phyloP scores from a whole-genome alignment of 805 yeast genomes.

The Candida ascalaphidarum region DNA sequence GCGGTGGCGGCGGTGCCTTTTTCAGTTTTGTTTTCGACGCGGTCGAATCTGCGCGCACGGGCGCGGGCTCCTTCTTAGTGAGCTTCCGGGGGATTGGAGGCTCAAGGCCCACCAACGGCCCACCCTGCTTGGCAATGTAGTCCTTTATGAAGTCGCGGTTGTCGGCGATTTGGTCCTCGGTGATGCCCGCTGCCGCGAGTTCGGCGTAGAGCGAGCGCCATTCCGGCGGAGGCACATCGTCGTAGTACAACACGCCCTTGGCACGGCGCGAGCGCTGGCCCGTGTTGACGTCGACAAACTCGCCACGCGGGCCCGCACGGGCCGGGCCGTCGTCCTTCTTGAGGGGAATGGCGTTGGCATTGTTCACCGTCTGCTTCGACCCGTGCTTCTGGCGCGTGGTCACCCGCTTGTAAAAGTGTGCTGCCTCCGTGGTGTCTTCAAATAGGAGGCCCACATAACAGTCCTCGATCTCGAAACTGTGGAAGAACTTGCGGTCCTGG shows the following conservation, averaged over 20 bases:
- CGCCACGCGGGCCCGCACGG: slow-evolving; percentile 60
- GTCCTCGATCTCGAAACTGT: slow-evolving; percentile 87
- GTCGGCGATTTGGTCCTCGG: slow-evolving; percentile 85
- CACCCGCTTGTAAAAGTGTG: slow-evolving; percentile 76
- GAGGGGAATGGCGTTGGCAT: slow-evolving; percentile 81
- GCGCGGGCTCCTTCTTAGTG: slow-evolving; percentile 16
- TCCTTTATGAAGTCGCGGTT: slow-evolving; percentile 76
- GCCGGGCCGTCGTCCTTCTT: slow-evolving; percentile 38
- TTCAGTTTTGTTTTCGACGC: slow-evolving; percentile 4
- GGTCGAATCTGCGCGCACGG: slow-evolving; percentile 1
- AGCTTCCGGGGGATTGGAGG: slow-evolving; percentile 72
- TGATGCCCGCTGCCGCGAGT: slow-evolving; percentile 68
- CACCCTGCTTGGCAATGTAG: slow-evolving; percentile 65
- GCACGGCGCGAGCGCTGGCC: slow-evolving; percentile 50
- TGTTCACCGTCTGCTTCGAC: slow-evolving; percentile 75
- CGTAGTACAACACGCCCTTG: slow-evolving; percentile 61
- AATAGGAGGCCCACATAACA: slow-evolving; percentile 81
- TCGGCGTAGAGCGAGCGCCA: slow-evolving; percentile 73
- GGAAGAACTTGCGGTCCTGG: slow-evolving; percentile 93
- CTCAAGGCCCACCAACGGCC: slow-evolving; percentile 74
- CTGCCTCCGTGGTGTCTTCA: slow-evolving; percentile 83
- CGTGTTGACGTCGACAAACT: slow-evolving; percentile 35
- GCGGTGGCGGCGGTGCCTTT: slow-evolving; percentile 11
- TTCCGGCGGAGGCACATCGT: slow-evolving; percentile 74
- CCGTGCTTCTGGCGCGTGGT: slow-evolving; percentile 71